Evolutionary conservation across 176 grass and related monocot species (phyloP).

Genomic region (Poa pratensis): DNA sequence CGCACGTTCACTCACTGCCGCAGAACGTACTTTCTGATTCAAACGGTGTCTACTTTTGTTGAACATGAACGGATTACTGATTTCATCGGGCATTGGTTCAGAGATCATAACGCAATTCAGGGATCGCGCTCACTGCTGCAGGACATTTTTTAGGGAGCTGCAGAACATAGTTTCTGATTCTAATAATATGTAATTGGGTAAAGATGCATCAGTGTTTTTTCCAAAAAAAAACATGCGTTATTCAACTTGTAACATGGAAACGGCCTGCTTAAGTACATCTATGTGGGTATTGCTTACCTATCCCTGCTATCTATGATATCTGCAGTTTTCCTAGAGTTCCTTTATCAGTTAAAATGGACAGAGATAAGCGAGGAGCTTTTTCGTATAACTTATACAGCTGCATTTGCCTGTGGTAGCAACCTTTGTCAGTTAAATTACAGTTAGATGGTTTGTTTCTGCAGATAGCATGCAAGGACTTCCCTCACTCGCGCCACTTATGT

Average conservation of each 20-base stretch:
- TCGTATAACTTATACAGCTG: not conserved
- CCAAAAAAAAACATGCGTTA: not conserved
- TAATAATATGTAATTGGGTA: conserved; percentile 10
- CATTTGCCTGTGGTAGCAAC: not conserved
- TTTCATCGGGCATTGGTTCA: not conserved
- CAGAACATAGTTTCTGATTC: not conserved
- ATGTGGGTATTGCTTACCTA: not conserved
- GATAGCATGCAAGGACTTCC: not conserved
- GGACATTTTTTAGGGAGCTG: not conserved
- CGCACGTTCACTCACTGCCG: too few species aligned
- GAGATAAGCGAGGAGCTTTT: not conserved
- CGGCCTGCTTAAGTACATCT: not conserved
- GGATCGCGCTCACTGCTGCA: too few species aligned
- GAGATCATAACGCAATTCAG: too few species aligned
- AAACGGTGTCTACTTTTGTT: too few species aligned
- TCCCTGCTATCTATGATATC: conserved; percentile 6
- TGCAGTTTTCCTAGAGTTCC: not conserved
- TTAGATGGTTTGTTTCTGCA: not conserved
- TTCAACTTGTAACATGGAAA: not conserved
- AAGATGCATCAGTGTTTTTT: not conserved
- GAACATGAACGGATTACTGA: not conserved
- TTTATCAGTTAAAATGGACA: not conserved
- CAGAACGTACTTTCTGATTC: too few species aligned
- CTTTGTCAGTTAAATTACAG: not conserved
- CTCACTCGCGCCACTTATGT: not conserved